Base-by-base conservation (phyloP, 768 basidiomycete species). In the Amanita pseudoporphyria region DNA sequence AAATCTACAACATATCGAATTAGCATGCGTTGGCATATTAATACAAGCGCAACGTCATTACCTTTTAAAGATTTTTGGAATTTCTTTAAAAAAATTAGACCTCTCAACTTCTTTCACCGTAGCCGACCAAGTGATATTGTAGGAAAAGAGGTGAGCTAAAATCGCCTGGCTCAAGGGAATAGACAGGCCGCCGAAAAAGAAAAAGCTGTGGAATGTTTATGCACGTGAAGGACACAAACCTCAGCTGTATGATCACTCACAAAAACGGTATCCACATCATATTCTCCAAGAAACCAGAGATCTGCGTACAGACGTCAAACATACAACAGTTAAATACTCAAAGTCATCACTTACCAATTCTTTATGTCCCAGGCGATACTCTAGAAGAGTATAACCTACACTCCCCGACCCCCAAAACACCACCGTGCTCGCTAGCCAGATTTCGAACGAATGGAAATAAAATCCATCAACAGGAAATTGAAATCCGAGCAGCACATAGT, bases 41-140 rank as follows among this genome's bases (percentile, higher is more conserved):
- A 44, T 66, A 67, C 70, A 37, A 9, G 65, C 39, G 46, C 66
- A 62, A 13, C 26, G 66, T 68, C 46, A 78, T 62, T 74, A 87
- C 61, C 88, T 73, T 58, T 77, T 80, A 19, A 79, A 67, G 59
- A 94, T 90, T 57, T 83, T 82, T 0, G 91, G 91, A 22, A 93
- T 82, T 64, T 94, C 91, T 58, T 85, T 82, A 73, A 89, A 91
- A 68, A 94, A 92, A 62, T 92, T 92, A 2, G 84, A 87, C 26
- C 81, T 74, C 62, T 90, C 77, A 18, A 93, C 87, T 58, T 89
- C 87, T 67, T 94, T 93, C 65, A 75, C 66, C 22, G 75, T 78
- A n/a, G 76, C 75, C 4, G 72, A 71, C 77, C 76, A 78, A 26
- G 71, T 68, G 22, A 78, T 78, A 53, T 78, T 72, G 61, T 74